These are phyloP conservation scores for Lachancea sp. DNA, from an alignment of 805 yeast species.

Conservation along the genomic window DNA sequence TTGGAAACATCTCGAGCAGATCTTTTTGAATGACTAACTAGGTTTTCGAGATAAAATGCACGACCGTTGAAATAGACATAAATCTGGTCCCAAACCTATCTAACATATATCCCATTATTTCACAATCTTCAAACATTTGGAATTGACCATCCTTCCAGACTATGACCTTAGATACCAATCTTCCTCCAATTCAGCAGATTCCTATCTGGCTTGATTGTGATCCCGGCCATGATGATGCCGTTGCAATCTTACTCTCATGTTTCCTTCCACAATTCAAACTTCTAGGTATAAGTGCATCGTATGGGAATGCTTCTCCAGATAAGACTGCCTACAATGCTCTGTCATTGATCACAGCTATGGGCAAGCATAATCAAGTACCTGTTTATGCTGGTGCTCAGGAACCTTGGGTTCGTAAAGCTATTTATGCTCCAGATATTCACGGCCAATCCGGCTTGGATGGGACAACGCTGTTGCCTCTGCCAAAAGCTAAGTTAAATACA, in stretches of 20 bases:
- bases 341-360: conserved; percentile 57
- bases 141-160: neutral
- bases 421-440: conserved; percentile 56
- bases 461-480: conserved; percentile 49
- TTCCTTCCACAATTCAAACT: conserved; percentile 53
- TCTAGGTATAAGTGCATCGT: conserved; percentile 67
- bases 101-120: neutral
- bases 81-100: no score
- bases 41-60: no score
- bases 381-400: conserved; percentile 60
- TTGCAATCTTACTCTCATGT: conserved; percentile 61
- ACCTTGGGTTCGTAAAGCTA: conserved; percentile 48
- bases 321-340: conserved; percentile 66
- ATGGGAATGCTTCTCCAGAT: conserved; percentile 61
- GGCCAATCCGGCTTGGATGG: conserved; percentile 78
- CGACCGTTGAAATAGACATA: no score
- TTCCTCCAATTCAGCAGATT: conserved; percentile 24
- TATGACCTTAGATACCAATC: neutral
- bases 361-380: conserved; percentile 40
- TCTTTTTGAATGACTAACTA: no score
- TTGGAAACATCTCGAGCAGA: no score
- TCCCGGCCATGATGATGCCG: conserved; percentile 86
- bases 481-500: conserved; percentile 33
- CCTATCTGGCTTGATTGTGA: conserved; percentile 91
- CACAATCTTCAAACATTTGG: neutral